These are phyloP conservation scores for Suhomyces yuchorum DNA, from an alignment of 1,139 yeast species.

Conservation along the genomic window DNA sequence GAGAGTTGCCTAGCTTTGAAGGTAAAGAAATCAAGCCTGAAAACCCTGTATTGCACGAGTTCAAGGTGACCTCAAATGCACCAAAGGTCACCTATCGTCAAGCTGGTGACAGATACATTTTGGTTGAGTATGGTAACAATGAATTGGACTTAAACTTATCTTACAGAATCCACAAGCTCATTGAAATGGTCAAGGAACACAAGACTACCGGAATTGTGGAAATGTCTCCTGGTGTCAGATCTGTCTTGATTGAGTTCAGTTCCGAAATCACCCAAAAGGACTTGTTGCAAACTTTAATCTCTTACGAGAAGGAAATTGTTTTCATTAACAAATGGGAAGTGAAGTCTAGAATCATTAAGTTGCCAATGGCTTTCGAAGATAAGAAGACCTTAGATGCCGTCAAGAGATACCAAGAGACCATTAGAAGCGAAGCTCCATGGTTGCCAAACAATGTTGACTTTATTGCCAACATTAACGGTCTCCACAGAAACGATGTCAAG, in stretches of 20 bases:
- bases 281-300: conserved; percentile 62
- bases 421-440: conserved; percentile 94
- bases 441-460: conserved; percentile 96
- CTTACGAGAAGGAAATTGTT: conserved; percentile 73
- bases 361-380: conserved; percentile 98
- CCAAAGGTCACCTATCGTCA: conserved; percentile 87
- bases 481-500: conserved; percentile 72
- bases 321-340: conserved; percentile 83
- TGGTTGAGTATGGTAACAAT: conserved; percentile 92
- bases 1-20: conserved; percentile 42
- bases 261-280: conserved; percentile 62
- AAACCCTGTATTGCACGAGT: conserved; percentile 61
- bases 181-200: conserved; percentile 66
- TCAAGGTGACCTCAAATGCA: conserved; percentile 49
- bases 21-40: conserved; percentile 44
- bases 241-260: conserved; percentile 84
- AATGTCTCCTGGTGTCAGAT: conserved; percentile 96
- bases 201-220: conserved; percentile 81
- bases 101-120: conserved; percentile 92
- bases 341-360: conserved; percentile 73
- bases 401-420: conserved; percentile 87
- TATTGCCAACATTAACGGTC: conserved; percentile 82
- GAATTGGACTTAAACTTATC: conserved; percentile 80
- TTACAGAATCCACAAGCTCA: conserved; percentile 82
- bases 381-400: conserved; percentile 86